Base-by-base conservation (phyloP, 495 filamentous ascomycete species). In the Aspergillus haitiensis region DNA sequence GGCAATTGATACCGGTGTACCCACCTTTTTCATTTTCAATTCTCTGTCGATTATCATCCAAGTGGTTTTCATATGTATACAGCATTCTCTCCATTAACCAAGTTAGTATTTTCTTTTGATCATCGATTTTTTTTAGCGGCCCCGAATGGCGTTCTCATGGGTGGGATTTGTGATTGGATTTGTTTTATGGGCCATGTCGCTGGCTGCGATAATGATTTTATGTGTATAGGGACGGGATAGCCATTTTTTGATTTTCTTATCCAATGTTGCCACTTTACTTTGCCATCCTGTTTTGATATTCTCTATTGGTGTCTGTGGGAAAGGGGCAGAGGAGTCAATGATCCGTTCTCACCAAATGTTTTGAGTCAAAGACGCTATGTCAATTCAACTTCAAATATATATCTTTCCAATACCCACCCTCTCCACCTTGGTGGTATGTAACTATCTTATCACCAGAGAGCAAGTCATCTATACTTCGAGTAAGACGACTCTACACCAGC, bases 61-160 rank as follows among this genome's bases (percentile, higher is more conserved):
- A 21, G 31, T 39, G 31, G 35, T 46, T 33, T 27, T n/a, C 52
- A 15, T 59, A 45, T 61, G 58, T 65, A 68, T 60, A 63, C 49
- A 55, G 60, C 40, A 52, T 60, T 47, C 1, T 42, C 27, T 46
- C 46, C 44, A 50, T 62, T 48, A 34, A 62, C 56, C 49, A 58
- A 54, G 47, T 44, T 49, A 55, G 53, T 52, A 56, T 65, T 49
- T 42, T 55, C 36, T 31, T 36, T 55, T 55, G 56, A 32, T 67
- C 16, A 47, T 47, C 44, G 37, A 27, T 58, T 64, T 27, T 64
- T 27, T 70, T 71, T 68, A 73, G 70, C 70, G 70, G 66, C 63
- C 61, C 62, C 60, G 67, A 64, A 36, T 61, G 69, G 69, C 69
- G 69, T 71, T 68, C 48, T 21, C 45, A 61, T 60, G 63, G 64